Conservation (phyloP, 192 early-diverging fungal genomes). For the Obelidium mucronatum region DNA sequence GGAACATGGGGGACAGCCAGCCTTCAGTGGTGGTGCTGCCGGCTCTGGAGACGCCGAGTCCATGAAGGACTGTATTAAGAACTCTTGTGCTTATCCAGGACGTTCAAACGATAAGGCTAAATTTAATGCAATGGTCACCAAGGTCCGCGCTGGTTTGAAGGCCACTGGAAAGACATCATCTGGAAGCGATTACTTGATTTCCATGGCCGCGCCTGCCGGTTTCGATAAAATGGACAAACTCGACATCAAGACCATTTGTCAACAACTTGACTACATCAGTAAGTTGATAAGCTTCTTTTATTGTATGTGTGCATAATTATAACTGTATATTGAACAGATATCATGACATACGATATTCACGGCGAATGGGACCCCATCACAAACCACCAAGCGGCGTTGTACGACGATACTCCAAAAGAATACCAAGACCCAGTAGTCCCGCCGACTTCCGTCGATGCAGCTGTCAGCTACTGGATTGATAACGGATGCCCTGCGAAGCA, state of each 20-base stretch:
- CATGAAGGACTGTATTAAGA: conserved; percentile 34
- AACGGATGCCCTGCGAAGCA: conserved; percentile 32
- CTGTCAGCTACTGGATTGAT: conserved; percentile 30
- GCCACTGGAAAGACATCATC: neutral
- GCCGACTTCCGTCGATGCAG: conserved; percentile 19
- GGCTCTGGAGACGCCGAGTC: conserved; percentile 36
- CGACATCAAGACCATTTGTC: conserved; percentile 31
- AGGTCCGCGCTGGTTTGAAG: too few species aligned
- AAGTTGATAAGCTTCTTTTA: too few species aligned
- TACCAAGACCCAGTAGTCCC: neutral
- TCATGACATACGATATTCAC: conserved; percentile 47
- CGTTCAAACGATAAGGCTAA: conserved; percentile 26
- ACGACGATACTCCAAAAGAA: conserved; percentile 32
- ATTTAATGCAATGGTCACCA: conserved; percentile 22
- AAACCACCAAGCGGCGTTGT: conserved; percentile 45
- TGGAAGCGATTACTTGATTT: conserved; percentile 26
- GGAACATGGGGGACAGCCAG: conserved; percentile 37
- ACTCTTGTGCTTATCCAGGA: conserved; percentile 34
- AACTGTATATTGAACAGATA: too few species aligned
- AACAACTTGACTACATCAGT: conserved; percentile 36
- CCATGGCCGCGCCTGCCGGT: conserved; percentile 38
- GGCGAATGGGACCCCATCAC: conserved; percentile 35
- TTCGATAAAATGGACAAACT: conserved; percentile 43
- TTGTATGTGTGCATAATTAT: too few species aligned
- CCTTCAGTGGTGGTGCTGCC: conserved; percentile 27